Base-by-base conservation (phyloP, 108 stramenopile species). In the Conticribra guillardii region DNA sequence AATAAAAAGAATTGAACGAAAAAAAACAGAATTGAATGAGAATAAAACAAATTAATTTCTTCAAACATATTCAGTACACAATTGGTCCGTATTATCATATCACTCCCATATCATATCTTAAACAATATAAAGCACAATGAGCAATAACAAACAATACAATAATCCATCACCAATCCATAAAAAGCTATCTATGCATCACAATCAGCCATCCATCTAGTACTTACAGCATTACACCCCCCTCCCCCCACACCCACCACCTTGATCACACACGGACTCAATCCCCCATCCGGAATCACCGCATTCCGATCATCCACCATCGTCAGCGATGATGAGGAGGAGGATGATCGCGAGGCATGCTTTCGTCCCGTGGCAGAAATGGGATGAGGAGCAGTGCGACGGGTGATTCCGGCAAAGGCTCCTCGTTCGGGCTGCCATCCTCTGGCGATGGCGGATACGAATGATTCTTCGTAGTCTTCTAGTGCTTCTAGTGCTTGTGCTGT, bases 171-270 rank as follows among this genome's bases (percentile, higher is more conserved):
- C n/a, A n/a, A n/a, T n/a, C n/a, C n/a, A n/a, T n/a, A n/a, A n/a
- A n/a, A n/a, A n/a, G n/a, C n/a, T n/a, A n/a, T n/a, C n/a, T n/a
- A n/a, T n/a, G n/a, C n/a, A n/a, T n/a, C n/a, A n/a, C n/a, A n/a
- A n/a, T n/a, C n/a, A n/a, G n/a, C n/a, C n/a, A n/a, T n/a, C n/a
- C n/a, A n/a, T n/a, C n/a, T n/a, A n/a, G n/a, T 21, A 65, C 64
- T 65, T 19, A 74, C 73, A 17, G 84, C 86, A 58, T 87, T 89
- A 55, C 85, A 83, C 1, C 77, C 77, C 0, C 69, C 77, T 8
- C 95, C 95, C 2, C 95, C 95, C 18, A 93, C 95, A 9, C 91
- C 95, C 0, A 95, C 84, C 11, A 89, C 91, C 69, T 83, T 84
- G 74, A 89, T 89, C 31, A 83, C 76, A 68, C 88, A 89, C 14